These are phyloP conservation scores for Torulaspora globosa DNA, from an alignment of 1,139 yeast genomes.

Conservation along the genomic window DNA sequence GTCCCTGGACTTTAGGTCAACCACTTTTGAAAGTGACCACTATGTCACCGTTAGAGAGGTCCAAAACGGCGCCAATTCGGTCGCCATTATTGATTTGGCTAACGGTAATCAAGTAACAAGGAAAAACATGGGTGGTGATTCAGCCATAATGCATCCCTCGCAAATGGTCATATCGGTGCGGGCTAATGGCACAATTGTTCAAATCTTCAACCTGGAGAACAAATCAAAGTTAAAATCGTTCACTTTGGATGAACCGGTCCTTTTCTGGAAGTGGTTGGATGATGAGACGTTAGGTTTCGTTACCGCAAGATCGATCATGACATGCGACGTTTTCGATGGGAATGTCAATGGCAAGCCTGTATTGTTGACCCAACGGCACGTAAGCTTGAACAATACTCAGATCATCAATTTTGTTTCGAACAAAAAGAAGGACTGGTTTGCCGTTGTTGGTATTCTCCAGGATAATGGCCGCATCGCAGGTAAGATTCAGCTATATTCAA, in stretches of 20 bases:
- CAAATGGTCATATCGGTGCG: constrained; percentile 87
- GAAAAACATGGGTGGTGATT: constrained; percentile 95
- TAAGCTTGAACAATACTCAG: constrained; percentile 73
- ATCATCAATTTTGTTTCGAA: constrained; percentile 88
- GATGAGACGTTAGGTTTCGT: constrained; percentile 74
- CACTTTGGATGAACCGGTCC: constrained; percentile 82
- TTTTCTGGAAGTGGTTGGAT: constrained; percentile 93
- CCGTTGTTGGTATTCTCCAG: constrained; percentile 91
- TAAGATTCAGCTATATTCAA: constrained; percentile 87
- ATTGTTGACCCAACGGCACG: constrained; percentile 79
- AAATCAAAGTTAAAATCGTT: constrained; percentile 88
- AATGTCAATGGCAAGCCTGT: constrained; percentile 69
- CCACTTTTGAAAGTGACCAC: constrained; percentile 89
- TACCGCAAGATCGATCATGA: constrained; percentile 68
- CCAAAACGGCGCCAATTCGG: constrained; percentile 72
- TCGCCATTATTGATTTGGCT: constrained; percentile 83
- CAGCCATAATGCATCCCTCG: constrained; percentile 92
- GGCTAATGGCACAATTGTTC: constrained; percentile 94
- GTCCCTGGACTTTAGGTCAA: constrained; percentile 86
- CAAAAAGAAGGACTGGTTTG: constrained; percentile 83
- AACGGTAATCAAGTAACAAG: constrained; percentile 72
- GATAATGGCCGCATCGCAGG: constrained; percentile 95
- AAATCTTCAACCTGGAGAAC: constrained; percentile 82
- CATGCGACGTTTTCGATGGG: constrained; percentile 84
- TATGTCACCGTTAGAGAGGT: constrained; percentile 87